These are phyloP conservation scores for Mycena amicta DNA, from an alignment of 768 basidiomycete genomes.

Conservation along the genomic window DNA sequence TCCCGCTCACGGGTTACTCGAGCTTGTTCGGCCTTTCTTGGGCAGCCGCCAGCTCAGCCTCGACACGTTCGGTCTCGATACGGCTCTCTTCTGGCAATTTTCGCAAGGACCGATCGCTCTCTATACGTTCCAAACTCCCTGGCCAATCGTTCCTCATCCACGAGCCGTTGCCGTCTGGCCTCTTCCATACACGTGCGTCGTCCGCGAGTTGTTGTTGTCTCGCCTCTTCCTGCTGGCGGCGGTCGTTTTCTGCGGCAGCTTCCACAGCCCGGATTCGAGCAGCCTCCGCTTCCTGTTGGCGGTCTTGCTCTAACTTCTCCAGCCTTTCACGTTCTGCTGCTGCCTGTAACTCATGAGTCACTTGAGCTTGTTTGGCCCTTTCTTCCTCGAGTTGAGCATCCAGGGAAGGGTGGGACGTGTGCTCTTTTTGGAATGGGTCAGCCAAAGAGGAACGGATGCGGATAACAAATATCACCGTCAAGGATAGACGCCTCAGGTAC, in stretches of 20 bases:
- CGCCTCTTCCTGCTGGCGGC: too few species aligned
- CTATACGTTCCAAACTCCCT: neutral
- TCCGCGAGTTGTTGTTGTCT: neutral
- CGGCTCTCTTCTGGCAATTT: conserved; percentile 3
- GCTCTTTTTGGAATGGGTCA: neutral
- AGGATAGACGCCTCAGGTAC: too few species aligned
- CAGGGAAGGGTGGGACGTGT: neutral
- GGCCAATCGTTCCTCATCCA: neutral
- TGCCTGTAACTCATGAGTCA: neutral
- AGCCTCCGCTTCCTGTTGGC: too few species aligned
- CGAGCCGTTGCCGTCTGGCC: neutral
- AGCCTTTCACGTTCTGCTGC: neutral
- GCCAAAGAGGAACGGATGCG: too few species aligned
- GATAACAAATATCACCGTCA: too few species aligned
- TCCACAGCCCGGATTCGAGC: neutral
- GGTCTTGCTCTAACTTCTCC: too few species aligned
- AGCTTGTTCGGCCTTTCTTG: neutral
- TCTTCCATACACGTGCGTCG: neutral
- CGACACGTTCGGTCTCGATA: neutral
- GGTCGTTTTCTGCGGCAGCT: too few species aligned
- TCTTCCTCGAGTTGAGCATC: neutral
- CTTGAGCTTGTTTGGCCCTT: neutral
- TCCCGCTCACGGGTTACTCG: neutral
- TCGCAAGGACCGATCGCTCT: neutral
- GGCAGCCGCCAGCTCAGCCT: neutral